Percentiles rank a stretch among this genome's conserved stretches.
These are phyloP conservation scores for Arabidopsis arenosa DNA, from an alignment of 345 rosid species.

Conservation along the genomic window DNA sequence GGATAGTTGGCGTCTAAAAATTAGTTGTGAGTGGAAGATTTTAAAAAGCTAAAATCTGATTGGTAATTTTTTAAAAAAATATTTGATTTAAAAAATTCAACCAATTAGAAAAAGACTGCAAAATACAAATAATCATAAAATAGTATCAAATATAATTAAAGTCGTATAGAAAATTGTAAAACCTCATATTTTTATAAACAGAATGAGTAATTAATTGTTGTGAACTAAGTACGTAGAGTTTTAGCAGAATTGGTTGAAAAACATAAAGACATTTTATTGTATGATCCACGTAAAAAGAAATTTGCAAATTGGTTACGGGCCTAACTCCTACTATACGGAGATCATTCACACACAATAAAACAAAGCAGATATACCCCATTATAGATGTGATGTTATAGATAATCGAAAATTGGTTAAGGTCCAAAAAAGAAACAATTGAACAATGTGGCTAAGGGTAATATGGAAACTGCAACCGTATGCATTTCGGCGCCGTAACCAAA, in stretches of 20 bases:
- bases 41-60: too few species aligned
- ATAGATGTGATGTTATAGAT: background rate
- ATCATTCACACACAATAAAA: background rate
- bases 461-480: conserved; percentile 16
- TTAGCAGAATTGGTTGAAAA: background rate
- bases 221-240: background rate
- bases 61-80: background rate
- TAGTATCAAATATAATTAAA: too few species aligned
- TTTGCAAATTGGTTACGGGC: background rate
- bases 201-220: too few species aligned
- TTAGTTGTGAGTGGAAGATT: background rate
- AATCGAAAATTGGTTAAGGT: background rate
- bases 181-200: too few species aligned
- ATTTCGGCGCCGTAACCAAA: conserved; percentile 45
- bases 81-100: too few species aligned
- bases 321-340: background rate
- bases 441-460: background rate
- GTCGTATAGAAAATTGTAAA: too few species aligned
- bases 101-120: too few species aligned
- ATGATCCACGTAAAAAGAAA: background rate
- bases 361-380: background rate
- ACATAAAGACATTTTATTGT: background rate
- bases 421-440: background rate
- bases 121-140: too few species aligned
- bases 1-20: too few species aligned